Conservation (phyloP, 2,329 filamentous ascomycete species). For the Pseudocercospora ulei region DNA sequence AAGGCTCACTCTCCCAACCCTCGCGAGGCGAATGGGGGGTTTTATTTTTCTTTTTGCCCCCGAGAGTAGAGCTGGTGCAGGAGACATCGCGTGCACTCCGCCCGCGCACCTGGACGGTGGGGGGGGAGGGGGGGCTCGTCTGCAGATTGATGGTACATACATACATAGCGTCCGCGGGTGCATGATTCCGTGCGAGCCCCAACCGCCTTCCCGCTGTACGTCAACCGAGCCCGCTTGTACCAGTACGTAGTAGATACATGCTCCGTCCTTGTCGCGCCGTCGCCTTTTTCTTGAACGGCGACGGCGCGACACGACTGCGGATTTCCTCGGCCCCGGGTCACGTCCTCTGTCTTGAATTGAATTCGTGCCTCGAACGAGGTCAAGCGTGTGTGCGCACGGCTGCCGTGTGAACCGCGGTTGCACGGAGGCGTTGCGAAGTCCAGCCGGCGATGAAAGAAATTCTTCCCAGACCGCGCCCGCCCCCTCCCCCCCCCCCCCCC, state of each 20-base stretch:
- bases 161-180: conserved; percentile 10
- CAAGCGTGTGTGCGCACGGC: conserved; percentile 4
- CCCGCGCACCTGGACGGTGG: conserved; percentile 10
- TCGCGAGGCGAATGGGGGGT: neutral
- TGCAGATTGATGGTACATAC: conserved; percentile 13
- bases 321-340: conserved; percentile 12
- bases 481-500: too few species aligned
- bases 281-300: conserved; percentile 1
- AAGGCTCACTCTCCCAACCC: neutral
- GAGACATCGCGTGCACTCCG: neutral
- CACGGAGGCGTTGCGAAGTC: conserved; percentile 8
- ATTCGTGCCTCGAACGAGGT: conserved; percentile 4
- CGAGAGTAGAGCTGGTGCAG: conserved; percentile 2
- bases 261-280: conserved; percentile 7
- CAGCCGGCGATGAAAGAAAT: conserved; percentile 7
- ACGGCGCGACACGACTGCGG: conserved; percentile 4
- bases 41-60: neutral
- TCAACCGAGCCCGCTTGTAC: conserved; percentile 6
- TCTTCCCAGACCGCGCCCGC: too few species aligned
- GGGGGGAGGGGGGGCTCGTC: too few species aligned
- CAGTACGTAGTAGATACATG: conserved; percentile 1
- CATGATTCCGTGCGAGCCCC: conserved; percentile 10
- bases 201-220: conserved; percentile 12
- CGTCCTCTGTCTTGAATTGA: too few species aligned
- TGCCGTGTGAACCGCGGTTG: conserved; percentile 1